Evolutionary conservation across 2,329 filamentous ascomycete species (phyloP).

Genomic region (Dothideomycetes sp.): DNA sequence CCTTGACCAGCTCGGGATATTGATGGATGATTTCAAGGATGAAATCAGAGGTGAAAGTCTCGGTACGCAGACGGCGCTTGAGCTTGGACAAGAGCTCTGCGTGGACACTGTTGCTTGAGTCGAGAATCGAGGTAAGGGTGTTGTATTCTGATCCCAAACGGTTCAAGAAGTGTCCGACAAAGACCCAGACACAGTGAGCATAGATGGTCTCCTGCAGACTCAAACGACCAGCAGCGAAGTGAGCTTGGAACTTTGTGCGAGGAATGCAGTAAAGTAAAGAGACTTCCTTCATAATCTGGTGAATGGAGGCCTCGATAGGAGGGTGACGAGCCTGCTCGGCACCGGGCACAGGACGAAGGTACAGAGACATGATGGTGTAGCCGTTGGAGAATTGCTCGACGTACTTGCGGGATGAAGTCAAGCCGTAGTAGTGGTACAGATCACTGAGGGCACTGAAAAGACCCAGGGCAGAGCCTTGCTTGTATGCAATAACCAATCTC

Average conservation of each 20-base stretch:
- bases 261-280: conserved; percentile 96
- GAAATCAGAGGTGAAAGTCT: conserved; percentile 97
- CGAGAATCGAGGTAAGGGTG: conserved; percentile 71
- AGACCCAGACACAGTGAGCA: conserved; percentile 94
- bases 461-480: conserved; percentile 81
- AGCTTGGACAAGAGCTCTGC: conserved; percentile 84
- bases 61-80: conserved; percentile 87
- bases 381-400: conserved; percentile 93
- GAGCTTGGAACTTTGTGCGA: conserved; percentile 86
- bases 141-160: conserved; percentile 86
- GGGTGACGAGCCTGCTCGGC: conserved; percentile 51
- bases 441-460: conserved; percentile 93
- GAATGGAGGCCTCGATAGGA: conserved; percentile 85
- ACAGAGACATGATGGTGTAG: conserved; percentile 93
- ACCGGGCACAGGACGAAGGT: conserved; percentile 65
- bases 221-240: conserved; percentile 77
- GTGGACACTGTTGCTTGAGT: conserved; percentile 72
- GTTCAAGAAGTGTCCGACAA: conserved; percentile 96
- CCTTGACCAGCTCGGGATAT: conserved; percentile 78
- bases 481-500: conserved; percentile 88
- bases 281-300: conserved; percentile 98
- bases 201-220: conserved; percentile 97
- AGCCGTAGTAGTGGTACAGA: conserved; percentile 96
- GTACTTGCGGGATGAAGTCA: conserved; percentile 94
- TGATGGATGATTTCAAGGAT: conserved; percentile 93